A percentile compares a stretch with the other conserved stretches of the same genome.
phyloP scores from a whole-genome alignment of 2,329 filamentous ascomycete genomes.

The Aschersonia sp. region DNA sequence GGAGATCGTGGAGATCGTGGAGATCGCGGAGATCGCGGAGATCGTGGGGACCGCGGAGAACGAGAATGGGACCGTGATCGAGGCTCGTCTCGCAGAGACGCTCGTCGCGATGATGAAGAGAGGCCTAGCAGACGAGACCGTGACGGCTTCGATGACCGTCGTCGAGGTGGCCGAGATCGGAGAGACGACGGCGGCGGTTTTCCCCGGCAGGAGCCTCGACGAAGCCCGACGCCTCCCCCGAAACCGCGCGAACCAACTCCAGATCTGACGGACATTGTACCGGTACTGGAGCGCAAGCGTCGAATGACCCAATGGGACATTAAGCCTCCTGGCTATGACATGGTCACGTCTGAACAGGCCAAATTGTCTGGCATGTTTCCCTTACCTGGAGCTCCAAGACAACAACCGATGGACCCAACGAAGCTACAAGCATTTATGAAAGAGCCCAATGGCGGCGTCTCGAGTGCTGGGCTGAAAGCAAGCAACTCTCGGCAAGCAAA shows the following conservation, averaged over 20 bases:
- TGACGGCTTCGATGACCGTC: slow-evolving; percentile 35
- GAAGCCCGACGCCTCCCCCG: slow-evolving; percentile 56
- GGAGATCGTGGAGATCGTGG: slow-evolving; percentile 54
- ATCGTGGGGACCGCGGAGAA: slow-evolving; percentile 52
- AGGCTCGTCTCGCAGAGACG: slow-evolving; percentile 42
- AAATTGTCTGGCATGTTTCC: slow-evolving; percentile 99
- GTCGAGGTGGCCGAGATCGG: slow-evolving; percentile 32
- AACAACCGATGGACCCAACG: slow-evolving; percentile 88
- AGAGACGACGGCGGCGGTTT: slow-evolving; percentile 21
- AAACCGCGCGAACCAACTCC: slow-evolving; percentile 94
- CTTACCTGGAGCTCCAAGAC: slow-evolving; percentile 82
- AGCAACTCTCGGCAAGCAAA: slow-evolving; percentile 90
- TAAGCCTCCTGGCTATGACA: slow-evolving; percentile 95
- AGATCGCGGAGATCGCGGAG: slow-evolving; percentile 56
- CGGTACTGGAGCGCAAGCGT: slow-evolving; percentile 73
- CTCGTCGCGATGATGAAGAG: slow-evolving; percentile 50
- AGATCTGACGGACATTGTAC: slow-evolving; percentile 75
- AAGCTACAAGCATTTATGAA: slow-evolving; percentile 94
- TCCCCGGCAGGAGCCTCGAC: slow-evolving; percentile 38
- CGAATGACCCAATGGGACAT: slow-evolving; percentile 98
- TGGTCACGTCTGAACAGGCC: slow-evolving; percentile 93
- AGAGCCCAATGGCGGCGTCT: slow-evolving; percentile 59
- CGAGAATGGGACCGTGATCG: slow-evolving; percentile 66
- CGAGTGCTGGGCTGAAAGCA: slow-evolving; percentile 72
- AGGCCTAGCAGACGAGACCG: slow-evolving; percentile 42